Evolutionary conservation across 2,329 filamentous ascomycete species (phyloP).

Genomic region (Fusarium equiseti): DNA sequence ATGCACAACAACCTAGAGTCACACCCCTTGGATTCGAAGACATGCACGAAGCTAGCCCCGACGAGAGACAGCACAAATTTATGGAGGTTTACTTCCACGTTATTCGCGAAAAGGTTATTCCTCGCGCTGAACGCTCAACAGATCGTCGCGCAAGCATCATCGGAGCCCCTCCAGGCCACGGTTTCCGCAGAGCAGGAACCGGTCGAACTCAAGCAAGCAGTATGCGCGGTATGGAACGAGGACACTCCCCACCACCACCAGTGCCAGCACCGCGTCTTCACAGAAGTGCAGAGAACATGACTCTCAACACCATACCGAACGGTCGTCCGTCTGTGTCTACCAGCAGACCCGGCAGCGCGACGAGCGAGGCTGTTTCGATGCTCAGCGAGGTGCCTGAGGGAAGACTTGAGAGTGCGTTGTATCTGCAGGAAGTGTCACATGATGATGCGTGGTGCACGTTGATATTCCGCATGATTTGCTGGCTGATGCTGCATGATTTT

Average conservation of each 20-base stretch:
- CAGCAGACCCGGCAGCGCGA: constrained; percentile 27
- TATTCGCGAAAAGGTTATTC: constrained; percentile 57
- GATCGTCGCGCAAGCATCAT: constrained; percentile 45
- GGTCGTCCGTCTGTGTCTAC: constrained; percentile 9
- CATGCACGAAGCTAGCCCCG: constrained; percentile 60
- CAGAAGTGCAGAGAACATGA: constrained; percentile 22
- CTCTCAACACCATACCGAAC: constrained; percentile 22
- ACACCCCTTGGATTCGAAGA: constrained; percentile 55
- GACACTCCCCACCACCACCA: constrained; percentile 12
- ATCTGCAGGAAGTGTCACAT: constrained; percentile 46
- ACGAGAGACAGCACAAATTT: constrained; percentile 63
- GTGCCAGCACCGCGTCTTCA: constrained; percentile 25
- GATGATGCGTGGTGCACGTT: constrained; percentile 67
- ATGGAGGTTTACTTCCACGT: constrained; percentile 65
- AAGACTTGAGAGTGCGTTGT: constrained; percentile 32
- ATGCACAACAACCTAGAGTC: constrained; percentile 21
- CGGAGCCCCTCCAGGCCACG: constrained; percentile 39
- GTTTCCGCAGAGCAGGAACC: constrained; percentile 40
- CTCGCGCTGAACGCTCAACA: constrained; percentile 49
- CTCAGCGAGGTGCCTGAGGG: constrained; percentile 16
- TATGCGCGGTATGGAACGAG: constrained; percentile 27
- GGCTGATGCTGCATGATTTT: constrained; percentile 69
- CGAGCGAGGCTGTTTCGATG: constrained; percentile 28
- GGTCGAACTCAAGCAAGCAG: constrained; percentile 45
- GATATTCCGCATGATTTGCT: constrained; percentile 69